Conservation (phyloP, 441 rosid species). For the Euphorbia schlechtendalii region DNA sequence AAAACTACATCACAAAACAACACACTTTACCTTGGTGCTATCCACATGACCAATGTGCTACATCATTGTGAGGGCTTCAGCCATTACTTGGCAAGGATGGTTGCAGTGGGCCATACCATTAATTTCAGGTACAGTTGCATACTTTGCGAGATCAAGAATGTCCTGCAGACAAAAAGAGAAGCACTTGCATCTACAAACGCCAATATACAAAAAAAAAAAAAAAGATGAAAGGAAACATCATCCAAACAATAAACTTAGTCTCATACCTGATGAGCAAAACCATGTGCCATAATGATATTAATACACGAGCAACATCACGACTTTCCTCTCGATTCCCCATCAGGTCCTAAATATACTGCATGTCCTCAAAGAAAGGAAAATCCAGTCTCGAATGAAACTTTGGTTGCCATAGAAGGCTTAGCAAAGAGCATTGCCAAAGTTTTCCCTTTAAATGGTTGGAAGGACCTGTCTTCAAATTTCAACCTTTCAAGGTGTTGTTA, state of each 20-base stretch:
- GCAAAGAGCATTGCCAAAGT: conserved; percentile 97
- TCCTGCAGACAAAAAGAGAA: conserved; percentile 43
- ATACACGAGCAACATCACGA: conserved; percentile 94
- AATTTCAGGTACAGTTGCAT: conserved; percentile 71
- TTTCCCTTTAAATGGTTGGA: conserved; percentile 83
- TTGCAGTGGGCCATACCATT: conserved; percentile 93
- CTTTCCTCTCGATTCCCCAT: conserved; percentile 96
- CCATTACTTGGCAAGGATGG: conserved; percentile 99
- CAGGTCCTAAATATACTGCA: conserved; percentile 81
- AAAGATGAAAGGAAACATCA: background rate
- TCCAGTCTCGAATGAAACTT: conserved; percentile 95
- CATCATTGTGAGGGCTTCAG: conserved; percentile 96
- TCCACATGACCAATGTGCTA: conserved; percentile 81
- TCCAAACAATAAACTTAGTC: conserved; percentile 43
- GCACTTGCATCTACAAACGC: background rate
- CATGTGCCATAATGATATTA: conserved; percentile 95
- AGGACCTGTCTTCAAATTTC: conserved; percentile 49
- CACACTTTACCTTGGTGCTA: conserved; percentile 66
- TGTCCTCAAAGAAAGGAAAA: conserved; percentile 95
- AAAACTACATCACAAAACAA: conserved; percentile 6
- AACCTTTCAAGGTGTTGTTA: too few relatives aligned
- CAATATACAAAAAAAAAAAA: conserved; percentile 4
- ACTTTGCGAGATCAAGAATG: conserved; percentile 86
- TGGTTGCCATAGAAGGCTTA: conserved; percentile 94
- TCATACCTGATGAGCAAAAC: conserved; percentile 99